phyloP scores from a whole-genome alignment of 306 rosid species.

The Acacia melanoxylon region DNA sequence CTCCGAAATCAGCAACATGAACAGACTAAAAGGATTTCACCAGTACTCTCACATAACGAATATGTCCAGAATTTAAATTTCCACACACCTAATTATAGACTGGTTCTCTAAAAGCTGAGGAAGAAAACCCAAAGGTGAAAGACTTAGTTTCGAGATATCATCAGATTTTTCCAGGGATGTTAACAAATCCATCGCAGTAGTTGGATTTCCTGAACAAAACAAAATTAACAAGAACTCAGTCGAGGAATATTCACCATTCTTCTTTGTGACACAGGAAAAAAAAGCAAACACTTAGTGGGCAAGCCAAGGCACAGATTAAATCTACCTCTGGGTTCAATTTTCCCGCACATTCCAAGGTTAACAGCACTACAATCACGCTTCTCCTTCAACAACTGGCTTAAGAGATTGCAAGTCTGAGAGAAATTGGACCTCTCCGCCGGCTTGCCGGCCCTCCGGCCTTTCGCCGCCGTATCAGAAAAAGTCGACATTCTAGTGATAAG shows the following conservation, averaged over 20 bases:
- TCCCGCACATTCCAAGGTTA: constrained; percentile 21
- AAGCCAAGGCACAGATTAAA: background rate
- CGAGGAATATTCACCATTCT: background rate
- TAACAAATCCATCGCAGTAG: constrained; percentile 41
- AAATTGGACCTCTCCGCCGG: constrained; percentile 49
- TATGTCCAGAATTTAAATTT: background rate
- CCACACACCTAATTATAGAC: constrained; percentile 37
- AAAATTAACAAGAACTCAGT: background rate
- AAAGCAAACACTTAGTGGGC: background rate
- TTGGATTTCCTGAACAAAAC: constrained; percentile 8
- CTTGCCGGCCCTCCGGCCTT: constrained; percentile 16
- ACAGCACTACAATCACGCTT: constrained; percentile 37
- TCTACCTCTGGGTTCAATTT: constrained; percentile 40
- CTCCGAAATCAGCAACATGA: background rate
- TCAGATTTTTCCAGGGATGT: constrained; percentile 38
- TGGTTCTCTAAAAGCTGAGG: constrained; percentile 28
- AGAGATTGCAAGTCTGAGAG: constrained; percentile 55
- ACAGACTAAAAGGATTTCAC: background rate
- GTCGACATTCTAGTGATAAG: background rate
- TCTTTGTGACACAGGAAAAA: background rate
- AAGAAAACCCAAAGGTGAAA: constrained; percentile 25
- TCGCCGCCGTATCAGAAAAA: background rate
- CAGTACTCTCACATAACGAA: background rate
- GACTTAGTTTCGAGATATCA: constrained; percentile 8
- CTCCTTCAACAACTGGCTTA: constrained; percentile 69